Evolutionary conservation across 352 stramenopile species (phyloP).

Genomic region (Blastocystis hominis): DNA sequence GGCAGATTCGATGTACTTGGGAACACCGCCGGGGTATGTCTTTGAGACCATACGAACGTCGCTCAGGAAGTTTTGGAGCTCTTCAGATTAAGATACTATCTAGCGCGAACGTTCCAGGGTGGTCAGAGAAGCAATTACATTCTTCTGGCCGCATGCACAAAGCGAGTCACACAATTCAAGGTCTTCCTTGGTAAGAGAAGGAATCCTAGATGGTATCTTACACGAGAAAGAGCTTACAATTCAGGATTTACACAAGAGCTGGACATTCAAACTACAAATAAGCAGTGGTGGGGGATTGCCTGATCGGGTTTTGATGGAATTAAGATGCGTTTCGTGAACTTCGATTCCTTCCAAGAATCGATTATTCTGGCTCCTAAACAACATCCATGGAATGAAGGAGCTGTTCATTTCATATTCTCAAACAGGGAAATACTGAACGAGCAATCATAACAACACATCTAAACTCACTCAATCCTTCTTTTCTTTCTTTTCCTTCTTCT

Average conservation of each 20-base stretch:
- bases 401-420: neutral
- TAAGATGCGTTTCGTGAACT: neutral
- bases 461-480: conserved; percentile 60
- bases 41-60: conserved; percentile 59
- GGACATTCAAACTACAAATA: neutral
- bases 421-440: conserved; percentile 39
- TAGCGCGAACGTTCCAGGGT: neutral
- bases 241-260: conserved; percentile 25
- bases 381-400: neutral
- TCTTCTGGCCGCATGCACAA: neutral
- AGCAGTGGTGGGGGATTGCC: neutral
- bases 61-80: conserved; percentile 41
- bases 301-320: neutral
- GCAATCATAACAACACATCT: conserved; percentile 28
- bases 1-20: conserved; percentile 66
- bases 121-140: conserved; percentile 21
- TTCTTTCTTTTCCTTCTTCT: conserved; percentile 65
- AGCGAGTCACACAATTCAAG: conserved; percentile 20
- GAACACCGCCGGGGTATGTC: conserved; percentile 66
- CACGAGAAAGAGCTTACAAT: neutral
- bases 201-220: neutral
- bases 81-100: conserved; percentile 4
- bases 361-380: too few relatives aligned
- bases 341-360: neutral
- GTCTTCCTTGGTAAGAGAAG: conserved; percentile 41